Evolutionary conservation across 2,329 filamentous ascomycete species (phyloP), one percentile per base, ranked within the genome.

Genomic region (Fusarium zealandicum): DNA sequence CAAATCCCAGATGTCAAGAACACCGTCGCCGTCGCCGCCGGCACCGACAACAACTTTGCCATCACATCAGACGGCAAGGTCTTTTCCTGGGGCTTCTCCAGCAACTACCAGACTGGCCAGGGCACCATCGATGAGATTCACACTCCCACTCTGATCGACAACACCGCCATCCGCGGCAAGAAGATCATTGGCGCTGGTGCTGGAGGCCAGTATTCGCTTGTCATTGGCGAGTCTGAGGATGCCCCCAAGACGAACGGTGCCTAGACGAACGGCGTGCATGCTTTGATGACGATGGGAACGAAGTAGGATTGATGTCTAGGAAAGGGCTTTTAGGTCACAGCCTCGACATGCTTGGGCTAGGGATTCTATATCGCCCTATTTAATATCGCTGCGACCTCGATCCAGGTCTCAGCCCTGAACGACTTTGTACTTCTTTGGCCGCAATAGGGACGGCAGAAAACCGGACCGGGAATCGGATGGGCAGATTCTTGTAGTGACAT

Each of bases 151-250:
- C 68, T 88, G 41, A 90, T 97, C 50, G 90, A 96, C 68, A 96
- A 96, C 77, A 90, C 87, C 11, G 92, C 92, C 35, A 84, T 95
- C 22, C 82, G 86, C 25, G 90, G 85, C 35, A 87, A 89, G 75
- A 86, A 87, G 72, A 80, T 97, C 36, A 81, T 86, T 28, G 91
- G 82, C 75, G 90, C 90, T n/a, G 90, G 90, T 36, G 89, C 89
- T n/a, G 93, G 93, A 61, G 92, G 92, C 5, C 93, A 97, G 70
- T 97, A 86, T 72, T 89, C 87, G 1, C 75, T 90, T 18, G 66
- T 90, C n/a, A 79, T 81, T 9, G 81, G 81, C 46, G 69, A 70
- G 54, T 65, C 75, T 18, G 69, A 71, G 16, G 69, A 67, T 9
- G 60, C 39, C 1, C 65, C 66, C 41, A 60, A 63, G 51, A 59